Evolutionary conservation across 2,329 filamentous ascomycete genomes (phyloP).

Genomic region (Cordyceps tenuipes): DNA sequence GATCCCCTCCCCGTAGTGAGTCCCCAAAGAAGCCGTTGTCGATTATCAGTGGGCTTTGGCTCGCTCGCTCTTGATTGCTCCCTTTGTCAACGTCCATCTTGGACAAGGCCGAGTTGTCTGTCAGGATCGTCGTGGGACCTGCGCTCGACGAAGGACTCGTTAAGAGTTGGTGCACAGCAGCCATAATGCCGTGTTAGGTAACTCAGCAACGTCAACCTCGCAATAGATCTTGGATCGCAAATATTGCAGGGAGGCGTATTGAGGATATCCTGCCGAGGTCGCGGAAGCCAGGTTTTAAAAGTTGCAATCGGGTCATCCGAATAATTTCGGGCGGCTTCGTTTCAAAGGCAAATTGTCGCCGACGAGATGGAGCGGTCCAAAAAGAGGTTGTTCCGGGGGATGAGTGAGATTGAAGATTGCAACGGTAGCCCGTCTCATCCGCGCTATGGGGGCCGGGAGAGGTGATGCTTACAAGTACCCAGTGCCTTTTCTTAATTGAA

Average conservation of each 20-base stretch:
- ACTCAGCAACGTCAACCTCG: not conserved
- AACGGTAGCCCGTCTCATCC: not conserved
- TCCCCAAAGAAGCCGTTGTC: conserved; percentile 36
- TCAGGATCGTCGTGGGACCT: conserved; percentile 18
- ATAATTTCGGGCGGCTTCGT: not conserved
- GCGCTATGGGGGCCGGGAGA: not conserved
- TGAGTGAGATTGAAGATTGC: not conserved
- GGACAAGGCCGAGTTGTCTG: conserved; percentile 12
- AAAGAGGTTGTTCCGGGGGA: not conserved
- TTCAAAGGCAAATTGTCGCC: not conserved
- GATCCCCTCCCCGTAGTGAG: conserved; percentile 44
- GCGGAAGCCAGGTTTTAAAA: not conserved
- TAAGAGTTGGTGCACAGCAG: conserved; percentile 31
- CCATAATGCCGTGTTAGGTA: conserved; percentile 20
- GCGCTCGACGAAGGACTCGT: conserved; percentile 25
- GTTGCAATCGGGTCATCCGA: not conserved
- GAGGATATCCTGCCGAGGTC: not conserved
- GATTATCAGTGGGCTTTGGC: conserved; percentile 25
- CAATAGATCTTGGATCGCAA: not conserved
- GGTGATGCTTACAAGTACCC: too few species aligned
- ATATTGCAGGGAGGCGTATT: not conserved
- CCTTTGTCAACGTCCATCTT: conserved; percentile 28
- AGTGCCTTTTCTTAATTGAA: not conserved
- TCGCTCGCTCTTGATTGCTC: conserved; percentile 26
- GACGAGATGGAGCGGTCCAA: not conserved